Evolutionary conservation across 1,284 basidiomycete genomes (phyloP).

Genomic region (Inonotus obliquus): DNA sequence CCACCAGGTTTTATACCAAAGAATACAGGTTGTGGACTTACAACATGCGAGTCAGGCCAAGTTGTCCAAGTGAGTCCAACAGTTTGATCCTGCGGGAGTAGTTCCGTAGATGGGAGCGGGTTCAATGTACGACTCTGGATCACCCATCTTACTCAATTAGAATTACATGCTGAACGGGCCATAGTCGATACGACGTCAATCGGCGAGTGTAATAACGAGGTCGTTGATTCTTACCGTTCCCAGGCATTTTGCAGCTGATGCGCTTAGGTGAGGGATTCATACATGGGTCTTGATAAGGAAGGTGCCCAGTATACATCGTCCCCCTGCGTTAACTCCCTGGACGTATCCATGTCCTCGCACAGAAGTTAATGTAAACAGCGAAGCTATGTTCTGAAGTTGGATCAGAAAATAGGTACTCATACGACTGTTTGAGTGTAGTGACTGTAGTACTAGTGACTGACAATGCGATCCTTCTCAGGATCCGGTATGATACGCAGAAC

Average conservation of each 20-base stretch:
- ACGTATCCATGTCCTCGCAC: conserved; percentile 33
- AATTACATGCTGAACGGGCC: conserved; percentile 27
- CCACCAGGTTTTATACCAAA: not conserved
- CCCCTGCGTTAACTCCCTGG: conserved; percentile 30
- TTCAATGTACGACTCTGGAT: conserved; percentile 26
- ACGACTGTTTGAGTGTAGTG: too few species aligned
- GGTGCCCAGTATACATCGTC: conserved; percentile 31
- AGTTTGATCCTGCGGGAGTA: conserved; percentile 38
- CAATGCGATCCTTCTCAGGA: too few species aligned
- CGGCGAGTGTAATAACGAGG: not conserved
- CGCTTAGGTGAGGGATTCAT: conserved; percentile 36
- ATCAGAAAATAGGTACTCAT: too few species aligned
- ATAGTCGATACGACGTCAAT: too few species aligned
- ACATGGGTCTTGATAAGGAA: conserved; percentile 36
- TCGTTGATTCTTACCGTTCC: conserved; percentile 34
- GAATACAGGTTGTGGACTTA: conserved; percentile 12
- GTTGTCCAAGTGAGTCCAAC: conserved; percentile 45
- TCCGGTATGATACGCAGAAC: too few species aligned
- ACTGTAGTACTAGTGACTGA: too few species aligned
- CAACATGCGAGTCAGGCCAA: conserved; percentile 42
- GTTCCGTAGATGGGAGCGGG: conserved; percentile 43
- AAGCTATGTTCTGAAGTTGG: too few species aligned
- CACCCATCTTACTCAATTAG: conserved; percentile 26
- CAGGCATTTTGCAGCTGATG: conserved; percentile 43
- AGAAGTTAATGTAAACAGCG: not conserved